Evolutionary conservation across 2,329 filamentous ascomycete species (phyloP).

Genomic region (Fusarium sp.): DNA sequence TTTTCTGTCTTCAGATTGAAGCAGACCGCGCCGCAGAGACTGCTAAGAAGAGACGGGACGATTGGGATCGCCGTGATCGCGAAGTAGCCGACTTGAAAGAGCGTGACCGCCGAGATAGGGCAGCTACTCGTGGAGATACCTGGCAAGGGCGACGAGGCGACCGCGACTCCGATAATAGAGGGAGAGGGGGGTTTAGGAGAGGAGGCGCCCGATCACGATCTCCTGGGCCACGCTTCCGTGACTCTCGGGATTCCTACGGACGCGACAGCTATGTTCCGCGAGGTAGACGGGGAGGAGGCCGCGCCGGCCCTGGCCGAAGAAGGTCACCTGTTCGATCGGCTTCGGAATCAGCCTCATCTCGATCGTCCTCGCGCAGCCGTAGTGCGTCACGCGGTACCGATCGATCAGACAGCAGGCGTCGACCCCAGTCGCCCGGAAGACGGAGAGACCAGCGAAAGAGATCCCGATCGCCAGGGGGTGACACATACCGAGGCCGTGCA

Average conservation of each 20-base stretch:
- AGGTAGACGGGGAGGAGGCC: slow-evolving; percentile 58
- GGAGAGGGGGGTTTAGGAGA: slow-evolving; percentile 63
- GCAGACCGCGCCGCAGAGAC: slow-evolving; percentile 87
- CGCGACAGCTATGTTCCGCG: slow-evolving; percentile 70
- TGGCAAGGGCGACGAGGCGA: slow-evolving; percentile 70
- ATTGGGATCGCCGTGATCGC: slow-evolving; percentile 79
- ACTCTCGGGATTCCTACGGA: slow-evolving; percentile 61
- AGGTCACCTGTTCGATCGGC: slow-evolving; percentile 54
- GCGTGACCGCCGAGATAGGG: slow-evolving; percentile 71
- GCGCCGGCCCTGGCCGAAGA: slow-evolving; percentile 59
- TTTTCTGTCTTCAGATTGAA: slow-evolving; percentile 73
- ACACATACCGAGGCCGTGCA: slow-evolving; percentile 48
- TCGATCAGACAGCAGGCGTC: slow-evolving; percentile 53
- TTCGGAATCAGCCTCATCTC: slow-evolving; percentile 51
- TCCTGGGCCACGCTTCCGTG: slow-evolving; percentile 61
- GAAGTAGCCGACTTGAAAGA: slow-evolving; percentile 79
- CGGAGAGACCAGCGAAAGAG: slow-evolving; percentile 56
- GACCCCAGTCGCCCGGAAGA: slow-evolving; percentile 54
- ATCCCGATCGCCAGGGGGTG: slow-evolving; percentile 56
- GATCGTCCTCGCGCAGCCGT: slow-evolving; percentile 55
- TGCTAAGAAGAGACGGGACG: slow-evolving; percentile 79
- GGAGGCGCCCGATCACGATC: slow-evolving; percentile 64
- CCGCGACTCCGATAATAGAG: slow-evolving; percentile 62
- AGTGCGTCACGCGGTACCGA: slow-evolving; percentile 51
- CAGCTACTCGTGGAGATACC: slow-evolving; percentile 67